Conservation (phyloP, 2,329 filamentous ascomycete genomes). For the Gaeumannomyces tritici region DNA sequence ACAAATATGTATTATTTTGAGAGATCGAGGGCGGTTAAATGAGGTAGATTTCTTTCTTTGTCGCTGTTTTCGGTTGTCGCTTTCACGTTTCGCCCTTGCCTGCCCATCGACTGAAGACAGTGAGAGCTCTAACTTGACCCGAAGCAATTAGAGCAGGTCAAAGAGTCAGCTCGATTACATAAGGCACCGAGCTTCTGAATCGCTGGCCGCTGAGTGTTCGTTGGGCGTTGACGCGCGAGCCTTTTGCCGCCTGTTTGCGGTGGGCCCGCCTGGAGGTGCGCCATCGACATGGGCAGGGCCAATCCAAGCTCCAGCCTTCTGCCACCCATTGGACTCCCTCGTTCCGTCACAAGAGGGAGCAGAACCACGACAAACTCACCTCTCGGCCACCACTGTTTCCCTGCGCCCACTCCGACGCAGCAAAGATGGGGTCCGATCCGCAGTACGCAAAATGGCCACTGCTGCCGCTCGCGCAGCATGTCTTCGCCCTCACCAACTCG, state of each 20-base stretch:
- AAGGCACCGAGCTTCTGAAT: not conserved
- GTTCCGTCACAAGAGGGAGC: not conserved
- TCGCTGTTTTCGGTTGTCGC: not conserved
- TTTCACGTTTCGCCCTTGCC: not conserved
- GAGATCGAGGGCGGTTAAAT: not conserved
- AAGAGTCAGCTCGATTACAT: not conserved
- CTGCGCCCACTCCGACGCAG: slow-evolving; percentile 7
- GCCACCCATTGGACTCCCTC: not conserved
- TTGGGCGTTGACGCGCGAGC: slow-evolving; percentile 5
- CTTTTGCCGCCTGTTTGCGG: slow-evolving; percentile 4
- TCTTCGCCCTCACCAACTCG: slow-evolving; percentile 79
- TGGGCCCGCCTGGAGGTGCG: not conserved
- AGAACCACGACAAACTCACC: not conserved
- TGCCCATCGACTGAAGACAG: not conserved
- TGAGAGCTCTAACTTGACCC: not conserved
- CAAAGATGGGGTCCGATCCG: slow-evolving; percentile 66
- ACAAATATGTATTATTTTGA: not conserved
- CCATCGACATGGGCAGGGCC: not conserved
- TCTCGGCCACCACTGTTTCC: not conserved
- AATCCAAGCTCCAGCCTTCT: not conserved
- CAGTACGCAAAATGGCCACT: slow-evolving; percentile 81
- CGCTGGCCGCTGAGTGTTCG: not conserved
- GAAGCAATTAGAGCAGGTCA: not conserved
- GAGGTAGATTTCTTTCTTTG: not conserved
- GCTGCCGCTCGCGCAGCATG: slow-evolving; percentile 72